phyloP scores from a whole-genome alignment of 352 stramenopile species.

The Peronospora farinosa region DNA sequence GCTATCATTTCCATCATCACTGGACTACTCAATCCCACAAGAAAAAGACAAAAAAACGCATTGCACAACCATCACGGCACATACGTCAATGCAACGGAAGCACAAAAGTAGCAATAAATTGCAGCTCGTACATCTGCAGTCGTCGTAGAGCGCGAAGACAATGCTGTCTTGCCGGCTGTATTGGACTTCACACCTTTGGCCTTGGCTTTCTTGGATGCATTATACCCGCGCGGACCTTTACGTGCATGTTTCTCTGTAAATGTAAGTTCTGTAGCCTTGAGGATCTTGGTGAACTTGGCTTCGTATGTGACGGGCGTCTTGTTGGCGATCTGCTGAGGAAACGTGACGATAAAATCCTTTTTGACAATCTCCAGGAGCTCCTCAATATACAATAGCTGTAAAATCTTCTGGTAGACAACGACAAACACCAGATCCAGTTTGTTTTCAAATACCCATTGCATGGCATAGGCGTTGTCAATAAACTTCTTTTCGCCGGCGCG shows the following conservation, averaged over 20 bases:
- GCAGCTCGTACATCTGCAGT: constrained; percentile 31
- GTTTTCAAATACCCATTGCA: constrained; percentile 91
- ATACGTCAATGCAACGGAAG: constrained; percentile 5
- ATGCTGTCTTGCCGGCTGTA: constrained; percentile 37
- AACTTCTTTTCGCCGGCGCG: constrained; percentile 81
- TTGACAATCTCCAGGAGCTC: constrained; percentile 87
- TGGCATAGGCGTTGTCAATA: constrained; percentile 76
- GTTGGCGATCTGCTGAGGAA: constrained; percentile 65
- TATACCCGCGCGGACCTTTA: constrained; percentile 56
- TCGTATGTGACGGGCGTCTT: constrained; percentile 78
- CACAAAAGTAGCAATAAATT: constrained; percentile 3
- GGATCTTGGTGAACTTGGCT: constrained; percentile 71
- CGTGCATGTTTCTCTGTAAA: constrained; percentile 54
- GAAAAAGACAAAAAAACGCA: background rate
- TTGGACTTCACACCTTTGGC: constrained; percentile 48
- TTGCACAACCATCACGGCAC: background rate
- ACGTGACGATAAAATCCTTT: constrained; percentile 70
- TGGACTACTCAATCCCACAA: constrained; percentile 34
- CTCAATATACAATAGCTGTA: constrained; percentile 88
- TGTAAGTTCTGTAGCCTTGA: constrained; percentile 67
- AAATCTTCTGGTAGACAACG: constrained; percentile 88
- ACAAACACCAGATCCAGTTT: constrained; percentile 89
- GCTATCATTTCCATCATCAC: constrained; percentile 58
- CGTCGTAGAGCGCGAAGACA: constrained; percentile 31
- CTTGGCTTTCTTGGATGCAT: constrained; percentile 60